These are phyloP conservation scores for Barnettozyma californica DNA, from an alignment of 805 yeast species.

Conservation along the genomic window DNA sequence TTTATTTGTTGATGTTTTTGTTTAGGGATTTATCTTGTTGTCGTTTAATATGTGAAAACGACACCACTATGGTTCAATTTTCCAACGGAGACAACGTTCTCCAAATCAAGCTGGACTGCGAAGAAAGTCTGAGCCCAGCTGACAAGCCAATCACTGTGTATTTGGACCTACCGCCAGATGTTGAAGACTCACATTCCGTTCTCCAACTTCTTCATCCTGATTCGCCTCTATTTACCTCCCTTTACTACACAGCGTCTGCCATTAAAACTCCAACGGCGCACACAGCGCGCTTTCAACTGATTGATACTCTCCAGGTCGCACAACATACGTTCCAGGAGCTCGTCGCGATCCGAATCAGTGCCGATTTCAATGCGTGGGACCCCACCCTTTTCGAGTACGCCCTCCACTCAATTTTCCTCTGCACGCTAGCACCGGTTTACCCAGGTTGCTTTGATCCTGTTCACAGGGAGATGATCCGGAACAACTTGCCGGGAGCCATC, in stretches of 20 bases:
- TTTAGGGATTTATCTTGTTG: not conserved
- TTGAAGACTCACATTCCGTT: not conserved
- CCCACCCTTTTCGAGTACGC: not conserved
- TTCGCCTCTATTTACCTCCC: not conserved
- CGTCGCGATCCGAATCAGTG: not conserved
- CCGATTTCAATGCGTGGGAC: not conserved
- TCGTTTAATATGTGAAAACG: not conserved
- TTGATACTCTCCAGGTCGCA: not conserved
- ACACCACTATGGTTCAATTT: not conserved
- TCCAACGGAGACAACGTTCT: not conserved
- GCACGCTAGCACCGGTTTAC: not conserved
- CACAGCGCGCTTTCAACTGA: not conserved
- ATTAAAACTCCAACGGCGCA: not conserved
- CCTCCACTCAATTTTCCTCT: not conserved
- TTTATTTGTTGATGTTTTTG: not conserved
- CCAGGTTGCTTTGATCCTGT: slow-evolving; percentile 4
- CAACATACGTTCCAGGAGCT: not conserved
- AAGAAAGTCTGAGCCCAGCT: not conserved
- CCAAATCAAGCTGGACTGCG: not conserved
- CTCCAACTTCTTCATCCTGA: not conserved
- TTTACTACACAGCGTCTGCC: not conserved
- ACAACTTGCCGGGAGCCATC: not conserved
- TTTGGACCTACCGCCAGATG: not conserved
- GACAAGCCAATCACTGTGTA: not conserved
- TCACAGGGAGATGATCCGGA: not conserved